Evolutionary conservation across 352 stramenopile genomes (phyloP).

Genomic region (Phytophthora sansomeana): DNA sequence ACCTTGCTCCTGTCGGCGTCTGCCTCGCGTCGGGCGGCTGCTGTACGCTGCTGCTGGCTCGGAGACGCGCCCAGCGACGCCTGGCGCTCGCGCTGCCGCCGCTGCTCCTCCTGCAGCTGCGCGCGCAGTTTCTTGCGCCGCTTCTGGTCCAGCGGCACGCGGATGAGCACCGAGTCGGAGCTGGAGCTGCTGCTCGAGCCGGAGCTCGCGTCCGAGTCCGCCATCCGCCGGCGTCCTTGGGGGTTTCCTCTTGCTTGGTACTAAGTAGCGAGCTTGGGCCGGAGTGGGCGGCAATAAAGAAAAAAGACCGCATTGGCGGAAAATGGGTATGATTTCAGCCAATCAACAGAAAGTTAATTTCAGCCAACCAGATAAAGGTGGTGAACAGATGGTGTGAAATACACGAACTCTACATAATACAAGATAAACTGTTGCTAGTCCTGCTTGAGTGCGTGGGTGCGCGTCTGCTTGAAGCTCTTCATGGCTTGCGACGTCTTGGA

Average conservation of each 20-base stretch:
- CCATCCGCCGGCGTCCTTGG: slow-evolving; percentile 16
- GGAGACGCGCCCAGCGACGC: slow-evolving; percentile 1
- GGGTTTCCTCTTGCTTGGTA: slow-evolving; percentile 2
- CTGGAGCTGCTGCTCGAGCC: slow-evolving; percentile 72
- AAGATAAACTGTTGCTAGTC: slow-evolving; percentile 27
- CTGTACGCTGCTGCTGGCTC: background rate
- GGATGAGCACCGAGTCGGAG: slow-evolving; percentile 81
- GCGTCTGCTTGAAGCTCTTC: slow-evolving; percentile 61
- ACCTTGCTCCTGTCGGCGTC: slow-evolving; percentile 37
- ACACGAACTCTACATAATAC: too few species aligned
- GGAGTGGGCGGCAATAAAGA: background rate
- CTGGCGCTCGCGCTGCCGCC: slow-evolving; percentile 12
- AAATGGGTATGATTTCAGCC: background rate
- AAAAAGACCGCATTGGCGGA: background rate
- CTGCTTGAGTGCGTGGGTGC: slow-evolving; percentile 46
- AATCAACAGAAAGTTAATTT: background rate
- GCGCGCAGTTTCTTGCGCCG: slow-evolving; percentile 67
- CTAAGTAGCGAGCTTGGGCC: background rate
- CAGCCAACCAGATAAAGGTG: background rate
- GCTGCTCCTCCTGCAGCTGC: slow-evolving; percentile 56
- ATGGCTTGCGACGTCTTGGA: slow-evolving; percentile 51
- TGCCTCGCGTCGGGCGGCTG: slow-evolving; percentile 7
- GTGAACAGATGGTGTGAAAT: too few species aligned
- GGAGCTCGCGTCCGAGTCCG: slow-evolving; percentile 50
- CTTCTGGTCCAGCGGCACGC: slow-evolving; percentile 68